phyloP scores from a whole-genome alignment of 352 stramenopile genomes.

The Globisporangium acanthophoron region DNA sequence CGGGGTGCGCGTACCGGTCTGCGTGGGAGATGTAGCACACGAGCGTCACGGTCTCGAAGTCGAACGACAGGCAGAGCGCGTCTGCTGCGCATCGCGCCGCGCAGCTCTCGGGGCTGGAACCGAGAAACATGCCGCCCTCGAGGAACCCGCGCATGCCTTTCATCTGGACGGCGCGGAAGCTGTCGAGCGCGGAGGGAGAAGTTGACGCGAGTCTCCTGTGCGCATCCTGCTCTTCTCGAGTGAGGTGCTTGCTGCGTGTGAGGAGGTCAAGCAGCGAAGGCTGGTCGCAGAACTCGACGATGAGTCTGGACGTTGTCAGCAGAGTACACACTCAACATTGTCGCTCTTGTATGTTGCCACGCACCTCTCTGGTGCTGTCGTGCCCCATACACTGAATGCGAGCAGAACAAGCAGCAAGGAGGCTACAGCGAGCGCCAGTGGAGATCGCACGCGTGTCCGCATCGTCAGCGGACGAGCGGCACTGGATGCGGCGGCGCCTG shows the following conservation, averaged over 20 bases:
- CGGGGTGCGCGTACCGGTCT: conserved; percentile 56
- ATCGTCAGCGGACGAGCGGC: not conserved
- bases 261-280: not conserved
- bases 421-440: too few relatives aligned
- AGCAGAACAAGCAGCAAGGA: not conserved
- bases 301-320: not conserved
- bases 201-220: conserved; percentile 4
- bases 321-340: not conserved
- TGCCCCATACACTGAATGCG: not conserved
- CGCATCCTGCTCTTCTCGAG: not conserved
- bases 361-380: not conserved
- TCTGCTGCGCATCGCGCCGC: conserved; percentile 43
- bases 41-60: conserved; percentile 45
- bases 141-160: conserved; percentile 57
- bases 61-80: conserved; percentile 61
- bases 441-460: not conserved
- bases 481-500: not conserved
- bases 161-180: conserved; percentile 33
- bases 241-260: not conserved
- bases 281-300: not conserved
- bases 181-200: conserved; percentile 11
- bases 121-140: conserved; percentile 39
- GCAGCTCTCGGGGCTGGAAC: conserved; percentile 29
- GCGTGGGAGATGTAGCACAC: conserved; percentile 74
- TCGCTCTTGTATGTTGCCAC: not conserved